phyloP scores from a whole-genome alignment of 306 rosid genomes.

The Prunus dulcis region DNA sequence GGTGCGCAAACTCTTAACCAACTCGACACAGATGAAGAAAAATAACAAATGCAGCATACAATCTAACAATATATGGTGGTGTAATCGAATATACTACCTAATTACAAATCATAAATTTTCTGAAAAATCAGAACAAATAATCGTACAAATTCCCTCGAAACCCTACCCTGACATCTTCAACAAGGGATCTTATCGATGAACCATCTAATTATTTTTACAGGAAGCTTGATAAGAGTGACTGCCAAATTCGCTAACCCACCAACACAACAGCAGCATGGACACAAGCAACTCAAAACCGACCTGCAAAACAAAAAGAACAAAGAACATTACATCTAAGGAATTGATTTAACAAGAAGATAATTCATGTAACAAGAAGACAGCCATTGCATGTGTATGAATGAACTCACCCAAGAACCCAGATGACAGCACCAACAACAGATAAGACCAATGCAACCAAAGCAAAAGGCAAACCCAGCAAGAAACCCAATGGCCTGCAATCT shows the following conservation, averaged over 20 bases:
- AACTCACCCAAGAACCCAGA: constrained; percentile 78
- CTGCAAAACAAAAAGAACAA: constrained; percentile 31
- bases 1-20: no score
- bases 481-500: constrained; percentile 82
- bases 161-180: constrained; percentile 8
- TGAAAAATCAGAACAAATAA: background rate
- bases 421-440: constrained; percentile 60
- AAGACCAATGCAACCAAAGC: constrained; percentile 60
- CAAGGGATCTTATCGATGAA: constrained; percentile 71
- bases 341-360: background rate
- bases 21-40: no score
- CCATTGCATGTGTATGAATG: background rate
- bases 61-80: no score
- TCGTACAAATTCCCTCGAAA: background rate
- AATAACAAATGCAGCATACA: no score
- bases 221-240: constrained; percentile 66
- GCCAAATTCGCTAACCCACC: constrained; percentile 70
- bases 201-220: constrained; percentile 53
- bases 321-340: background rate
- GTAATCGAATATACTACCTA: background rate
- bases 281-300: constrained; percentile 65
- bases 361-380: background rate
- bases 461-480: constrained; percentile 77
- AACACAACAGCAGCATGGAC: constrained; percentile 80
- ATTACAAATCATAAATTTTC: background rate